Evolutionary conservation across 2,329 filamentous ascomycete genomes (phyloP), one percentile per base, ranked within the genome.

Genomic region (Claviceps sp.): DNA sequence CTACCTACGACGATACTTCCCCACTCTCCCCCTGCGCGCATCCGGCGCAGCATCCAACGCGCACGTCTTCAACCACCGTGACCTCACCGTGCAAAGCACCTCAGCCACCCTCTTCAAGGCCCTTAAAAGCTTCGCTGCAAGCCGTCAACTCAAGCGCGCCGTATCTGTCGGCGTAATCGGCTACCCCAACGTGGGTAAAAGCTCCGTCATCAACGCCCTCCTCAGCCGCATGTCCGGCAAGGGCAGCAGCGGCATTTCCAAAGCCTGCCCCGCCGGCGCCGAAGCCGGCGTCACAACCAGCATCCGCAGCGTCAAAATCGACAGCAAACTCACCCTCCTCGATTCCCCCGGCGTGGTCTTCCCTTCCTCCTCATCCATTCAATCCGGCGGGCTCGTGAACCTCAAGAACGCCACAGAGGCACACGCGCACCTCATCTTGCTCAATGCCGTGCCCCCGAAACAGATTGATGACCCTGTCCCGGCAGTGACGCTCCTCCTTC

Each of bases 311-410:
- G 89, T 96, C 67, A 96, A 96, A 74, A 83, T 96, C 52, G 90
- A 96, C 72, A 93, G 84, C 76, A 95, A 93, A 70, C 78, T 96
- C 51, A 95, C 89, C 59, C 78, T 96, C 45, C 85, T 96, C 62
- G 90, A 96, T 71, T 95, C 90, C 0, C 90, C 90, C 40, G 90
- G 90, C 62, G 95, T 96, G 59, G 88, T 96, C 54, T 96, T 96
- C 75, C 89, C 90, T 8, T 87, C 83, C 26, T 73, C 81, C 42
- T 68, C 69, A 11, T 64, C 66, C 26, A 53, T 59, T 41, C 60
- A 67, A 48, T 65, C 67, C 5, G 67, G 61, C 44, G 66, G 68
- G 19, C 71, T 75, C 52, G 70, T 75, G 51, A 70, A 65, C 52
- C 70, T 76, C 59, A 84, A 83, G 67, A 81, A 77, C 62, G 72